Evolutionary conservation across 2,329 filamentous ascomycete species (phyloP), one percentile per base, ranked within the genome.

Genomic region (Fusarium liriodendri): DNA sequence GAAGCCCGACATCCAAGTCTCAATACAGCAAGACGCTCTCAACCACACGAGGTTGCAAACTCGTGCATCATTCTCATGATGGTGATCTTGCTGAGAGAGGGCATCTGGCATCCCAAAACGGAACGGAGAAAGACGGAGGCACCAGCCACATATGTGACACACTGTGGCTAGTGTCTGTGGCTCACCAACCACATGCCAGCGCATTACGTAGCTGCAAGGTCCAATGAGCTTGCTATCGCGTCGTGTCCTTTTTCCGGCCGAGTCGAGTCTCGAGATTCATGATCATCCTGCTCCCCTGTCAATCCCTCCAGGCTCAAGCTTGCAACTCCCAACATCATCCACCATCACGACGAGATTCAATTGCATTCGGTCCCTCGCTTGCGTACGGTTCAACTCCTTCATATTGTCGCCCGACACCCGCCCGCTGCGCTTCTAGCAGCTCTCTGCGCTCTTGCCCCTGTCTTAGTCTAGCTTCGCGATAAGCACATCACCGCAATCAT

Each of bases 401-500:
- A 69, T 55, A 62, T 74, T 71, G 70, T 62, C 76, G 62, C 66
- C 70, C 59, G 45, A 62, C 65, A 64, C 67, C 74, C 42, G 40
- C 62, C 54, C 59, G 73, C 72, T 76, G 75, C 73, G 65, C 62
- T 60, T 57, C 47, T 38, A 54, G 70, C 77, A 77, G 72, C 70
- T 74, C 50, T 63, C 62, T 60, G 10, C 64, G 52, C 45, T 58
- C 59, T 40, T n/a, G 25, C 61, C 61, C 42, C 27, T 38, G 33
- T 54, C 69, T 40, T 65, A 54, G 67, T 59, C 63, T 35, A 73
- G 64, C 61, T 70, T 69, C 74, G 65, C 47, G 61, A 66, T 67
- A 52, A 64, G 52, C 66, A 29, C 63, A 70, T 47, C 37, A 71
- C 68, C 69, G 54, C 69, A 75, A 89, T 88, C 87, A 77, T 82